A percentile compares a stretch with the other conserved stretches of the same genome.
Evolutionary conservation across 1,139 yeast genomes (phyloP).

Genomic region (Petasospora rhodanensis): DNA sequence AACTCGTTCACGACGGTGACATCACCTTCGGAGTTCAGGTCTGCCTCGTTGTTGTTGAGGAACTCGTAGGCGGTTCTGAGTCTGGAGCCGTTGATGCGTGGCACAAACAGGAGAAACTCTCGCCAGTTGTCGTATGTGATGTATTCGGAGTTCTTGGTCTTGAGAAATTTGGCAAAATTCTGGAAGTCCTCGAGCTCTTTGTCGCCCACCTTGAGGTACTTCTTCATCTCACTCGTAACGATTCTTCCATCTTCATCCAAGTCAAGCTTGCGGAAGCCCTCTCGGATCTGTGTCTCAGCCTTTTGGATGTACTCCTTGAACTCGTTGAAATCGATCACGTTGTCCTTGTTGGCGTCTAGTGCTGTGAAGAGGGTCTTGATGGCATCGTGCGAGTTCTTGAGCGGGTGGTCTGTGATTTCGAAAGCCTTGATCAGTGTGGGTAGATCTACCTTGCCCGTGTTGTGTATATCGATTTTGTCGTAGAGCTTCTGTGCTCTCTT

Average conservation of each 20-base stretch:
- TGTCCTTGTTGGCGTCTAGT: conserved; percentile 55
- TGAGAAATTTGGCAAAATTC: conserved; percentile 52
- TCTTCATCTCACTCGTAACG: conserved; percentile 59
- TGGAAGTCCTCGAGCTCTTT: conserved; percentile 45
- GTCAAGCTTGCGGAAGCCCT: conserved; percentile 69
- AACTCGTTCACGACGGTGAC: conserved; percentile 77
- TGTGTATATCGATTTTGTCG: conserved; percentile 46
- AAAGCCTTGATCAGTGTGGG: conserved; percentile 54
- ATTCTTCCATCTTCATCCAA: conserved; percentile 72
- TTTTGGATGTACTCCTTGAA: conserved; percentile 54
- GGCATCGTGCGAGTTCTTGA: conserved; percentile 59
- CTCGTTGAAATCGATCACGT: conserved; percentile 53
- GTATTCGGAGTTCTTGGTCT: conserved; percentile 38
- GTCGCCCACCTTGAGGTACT: conserved; percentile 44
- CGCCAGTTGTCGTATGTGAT: conserved; percentile 86
- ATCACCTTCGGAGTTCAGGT: conserved; percentile 86
- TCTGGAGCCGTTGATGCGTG: conserved; percentile 65
- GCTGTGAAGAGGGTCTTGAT: conserved; percentile 50
- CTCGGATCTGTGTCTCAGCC: conserved; percentile 66
- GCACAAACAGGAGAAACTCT: conserved; percentile 76
- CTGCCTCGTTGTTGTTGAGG: conserved; percentile 75
- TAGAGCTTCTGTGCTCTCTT: conserved; percentile 26
- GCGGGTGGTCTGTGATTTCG: conserved; percentile 54
- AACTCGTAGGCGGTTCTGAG: conserved; percentile 77
- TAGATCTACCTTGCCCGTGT: conserved; percentile 53